A percentile compares a stretch with the other conserved stretches of the same genome.
Conservation (phyloP, 495 filamentous ascomycete species). For the Ramalina intermedia region DNA sequence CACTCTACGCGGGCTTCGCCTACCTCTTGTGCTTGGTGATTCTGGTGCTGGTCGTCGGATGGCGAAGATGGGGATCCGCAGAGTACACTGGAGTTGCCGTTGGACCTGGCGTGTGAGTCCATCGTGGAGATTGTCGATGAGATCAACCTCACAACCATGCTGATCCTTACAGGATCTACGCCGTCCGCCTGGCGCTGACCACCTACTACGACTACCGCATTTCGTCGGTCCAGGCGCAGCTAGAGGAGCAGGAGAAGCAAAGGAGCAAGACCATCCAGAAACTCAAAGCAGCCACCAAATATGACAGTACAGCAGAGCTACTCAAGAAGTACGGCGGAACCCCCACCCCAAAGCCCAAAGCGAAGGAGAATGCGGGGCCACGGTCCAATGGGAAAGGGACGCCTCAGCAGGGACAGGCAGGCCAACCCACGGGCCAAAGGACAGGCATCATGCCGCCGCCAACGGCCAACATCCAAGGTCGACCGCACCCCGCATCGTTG, state of each 20-base stretch:
- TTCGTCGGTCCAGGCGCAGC: conserved; percentile 43
- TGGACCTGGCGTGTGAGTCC: conserved; percentile 59
- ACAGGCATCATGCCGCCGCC: conserved; percentile 60
- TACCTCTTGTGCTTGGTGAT: conserved; percentile 78
- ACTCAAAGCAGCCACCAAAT: conserved; percentile 86
- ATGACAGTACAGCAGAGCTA: conserved; percentile 83
- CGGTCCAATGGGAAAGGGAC: conserved; percentile 16
- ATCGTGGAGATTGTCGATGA: background rate
- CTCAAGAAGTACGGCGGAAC: conserved; percentile 85
- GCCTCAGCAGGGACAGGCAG: conserved; percentile 4
- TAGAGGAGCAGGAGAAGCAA: conserved; percentile 62
- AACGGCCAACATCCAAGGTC: conserved; percentile 64
- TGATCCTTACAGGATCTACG: conserved; percentile 42
- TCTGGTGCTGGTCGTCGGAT: conserved; percentile 70
- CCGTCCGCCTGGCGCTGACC: conserved; percentile 41
- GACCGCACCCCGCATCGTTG: conserved; percentile 1
- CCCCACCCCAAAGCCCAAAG: conserved; percentile 27
- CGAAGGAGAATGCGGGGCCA: conserved; percentile 20
- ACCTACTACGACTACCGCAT: conserved; percentile 75
- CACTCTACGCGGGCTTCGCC: conserved; percentile 75
- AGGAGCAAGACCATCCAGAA: conserved; percentile 79
- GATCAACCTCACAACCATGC: background rate
- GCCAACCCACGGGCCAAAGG: conserved; percentile 21
- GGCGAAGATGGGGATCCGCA: conserved; percentile 54
- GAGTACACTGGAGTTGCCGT: conserved; percentile 68